Evolutionary conservation across 345 rosid species (phyloP).

Genomic region (Excoecaria cochinchinensis): DNA sequence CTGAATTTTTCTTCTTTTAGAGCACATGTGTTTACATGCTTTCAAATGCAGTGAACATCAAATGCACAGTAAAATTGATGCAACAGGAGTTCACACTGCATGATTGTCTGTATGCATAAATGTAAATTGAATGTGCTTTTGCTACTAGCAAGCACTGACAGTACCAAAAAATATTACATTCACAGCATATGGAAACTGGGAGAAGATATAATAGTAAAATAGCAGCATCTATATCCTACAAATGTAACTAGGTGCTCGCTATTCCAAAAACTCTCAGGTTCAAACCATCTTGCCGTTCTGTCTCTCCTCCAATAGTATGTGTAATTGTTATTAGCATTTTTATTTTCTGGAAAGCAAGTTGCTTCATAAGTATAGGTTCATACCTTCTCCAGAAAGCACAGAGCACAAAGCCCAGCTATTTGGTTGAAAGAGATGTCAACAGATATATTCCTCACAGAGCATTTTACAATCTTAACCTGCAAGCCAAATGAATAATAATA

Average conservation of each 20-base stretch:
- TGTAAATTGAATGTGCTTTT: no score
- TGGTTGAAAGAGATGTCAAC: slow-evolving; percentile 95
- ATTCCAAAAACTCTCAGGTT: neutral
- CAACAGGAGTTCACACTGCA: no score
- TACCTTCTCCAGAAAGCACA: slow-evolving; percentile 95
- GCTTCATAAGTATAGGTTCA: neutral
- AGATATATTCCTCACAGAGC: slow-evolving; percentile 72
- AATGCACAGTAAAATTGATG: no score
- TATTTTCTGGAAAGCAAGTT: neutral
- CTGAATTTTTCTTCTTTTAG: no score
- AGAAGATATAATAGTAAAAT: neutral
- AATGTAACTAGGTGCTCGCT: neutral
- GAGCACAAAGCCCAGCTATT: slow-evolving; percentile 78
- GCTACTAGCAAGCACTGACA: neutral
- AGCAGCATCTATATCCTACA: neutral
- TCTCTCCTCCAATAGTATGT: neutral
- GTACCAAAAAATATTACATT: neutral
- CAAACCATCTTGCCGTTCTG: neutral
- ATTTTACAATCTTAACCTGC: slow-evolving; percentile 94
- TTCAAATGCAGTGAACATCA: no score
- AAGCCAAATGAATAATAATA: slow-evolving; percentile 10
- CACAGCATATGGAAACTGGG: neutral
- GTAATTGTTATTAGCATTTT: neutral
- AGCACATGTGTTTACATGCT: no score
- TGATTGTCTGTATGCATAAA: neutral